Conservation (phyloP, 805 yeast species). For the Myxozyma melibiosi region DNA sequence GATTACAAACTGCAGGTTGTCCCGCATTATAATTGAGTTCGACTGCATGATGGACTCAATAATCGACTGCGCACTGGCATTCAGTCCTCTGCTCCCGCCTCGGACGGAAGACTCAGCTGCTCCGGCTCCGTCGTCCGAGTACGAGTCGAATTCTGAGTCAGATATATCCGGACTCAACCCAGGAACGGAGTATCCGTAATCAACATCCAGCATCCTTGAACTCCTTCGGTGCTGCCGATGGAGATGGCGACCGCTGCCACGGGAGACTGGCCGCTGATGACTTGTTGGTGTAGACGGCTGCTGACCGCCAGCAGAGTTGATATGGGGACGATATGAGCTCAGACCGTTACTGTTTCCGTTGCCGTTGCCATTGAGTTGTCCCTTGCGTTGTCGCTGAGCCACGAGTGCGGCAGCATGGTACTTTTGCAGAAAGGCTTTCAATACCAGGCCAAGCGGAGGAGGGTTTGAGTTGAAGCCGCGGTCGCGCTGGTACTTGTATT, state of each 20-base stretch:
- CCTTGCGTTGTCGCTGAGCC: background rate
- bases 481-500: slow-evolving; percentile 25
- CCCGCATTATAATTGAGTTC: slow-evolving; percentile 12
- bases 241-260: background rate
- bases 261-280: background rate
- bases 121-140: slow-evolving; percentile 25
- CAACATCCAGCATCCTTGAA: background rate
- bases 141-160: slow-evolving; percentile 28
- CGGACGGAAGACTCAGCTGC: background rate
- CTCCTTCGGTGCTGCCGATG: slow-evolving; percentile 1
- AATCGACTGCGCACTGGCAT: background rate
- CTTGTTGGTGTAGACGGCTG: background rate
- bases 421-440: slow-evolving; percentile 16
- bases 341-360: background rate
- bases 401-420: slow-evolving; percentile 14
- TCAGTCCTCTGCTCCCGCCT: background rate
- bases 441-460: slow-evolving; percentile 21
- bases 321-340: background rate
- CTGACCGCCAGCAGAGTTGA: background rate
- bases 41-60: slow-evolving; percentile 17
- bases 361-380: background rate
- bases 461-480: slow-evolving; percentile 22
- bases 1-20: slow-evolving; percentile 21
- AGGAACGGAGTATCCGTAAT: slow-evolving; percentile 13
- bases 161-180: slow-evolving; percentile 27